Evolutionary conservation across 768 basidiomycete genomes (phyloP), one percentile per base, ranked within the genome.

Genomic region (Suillus variegatus): DNA sequence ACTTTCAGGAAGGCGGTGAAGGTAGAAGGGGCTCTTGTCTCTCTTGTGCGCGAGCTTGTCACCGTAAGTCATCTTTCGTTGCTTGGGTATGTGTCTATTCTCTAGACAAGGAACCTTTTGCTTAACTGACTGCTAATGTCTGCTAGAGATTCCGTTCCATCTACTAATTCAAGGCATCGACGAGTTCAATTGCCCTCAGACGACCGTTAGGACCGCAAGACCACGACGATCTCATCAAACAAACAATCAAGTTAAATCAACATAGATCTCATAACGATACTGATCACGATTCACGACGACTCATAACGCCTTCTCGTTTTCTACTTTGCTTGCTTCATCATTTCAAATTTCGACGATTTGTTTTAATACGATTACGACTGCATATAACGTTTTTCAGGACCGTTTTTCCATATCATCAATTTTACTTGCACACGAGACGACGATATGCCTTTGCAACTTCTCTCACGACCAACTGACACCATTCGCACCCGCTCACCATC

Each of bases 401-500:
- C 13, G 4, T 22, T 62, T 55, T 52, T 60, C 67, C 66, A 32
- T 54, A 70, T 68, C 58, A 52, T 28, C 51, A 52, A 52, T 10
- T 52, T 52, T 16, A 58, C 71, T 54, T 69, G 69, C 22, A 6
- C 16, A 40, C 22, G 2, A 60, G 25, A 41, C 18, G 25, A 41
- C 18, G 6, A 41, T 18, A 76, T 77, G 75, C 71, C 76, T 47
- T 65, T 74, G 69, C 71, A 73, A 69, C 60, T 76, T 36, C 68
- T 69, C 64, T 74, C 76, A 71, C 76, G 73, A 74, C 65, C 74
- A 62, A 66, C 71, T 55, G 71, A 76, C 12, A 64, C 73, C 2
- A 16, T 47, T 67, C 76, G 70, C 65, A 66, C 72, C 14, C 70
- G 64, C n/a, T 72, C 74, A 16, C 67, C 73, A 35, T 73, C 80